Conservation (phyloP, 139 green algal genomes). For the Coelastrella sp. region DNA sequence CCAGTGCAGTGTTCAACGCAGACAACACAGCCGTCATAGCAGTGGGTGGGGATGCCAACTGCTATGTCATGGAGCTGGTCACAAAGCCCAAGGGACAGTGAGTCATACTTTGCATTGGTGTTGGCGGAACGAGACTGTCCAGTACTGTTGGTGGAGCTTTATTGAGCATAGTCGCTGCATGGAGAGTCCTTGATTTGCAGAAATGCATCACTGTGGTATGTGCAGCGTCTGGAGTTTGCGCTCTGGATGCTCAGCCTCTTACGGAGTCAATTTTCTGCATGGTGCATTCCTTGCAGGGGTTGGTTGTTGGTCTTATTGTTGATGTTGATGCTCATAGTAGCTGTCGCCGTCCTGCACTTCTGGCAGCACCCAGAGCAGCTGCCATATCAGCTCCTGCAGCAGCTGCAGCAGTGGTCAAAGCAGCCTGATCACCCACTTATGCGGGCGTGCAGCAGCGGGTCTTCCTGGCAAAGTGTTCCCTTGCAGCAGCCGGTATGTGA, state of each 20-base stretch:
- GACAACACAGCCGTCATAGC: conserved; percentile 36
- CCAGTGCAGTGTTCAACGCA: conserved; percentile 1
- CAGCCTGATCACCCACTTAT: neutral
- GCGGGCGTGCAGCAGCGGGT: neutral
- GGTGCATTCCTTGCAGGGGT: neutral
- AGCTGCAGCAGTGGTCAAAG: conserved; percentile 14
- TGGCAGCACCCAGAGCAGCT: conserved; percentile 11
- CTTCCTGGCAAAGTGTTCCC: neutral
- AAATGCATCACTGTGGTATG: no score
- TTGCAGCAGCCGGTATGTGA: conserved; percentile 23
- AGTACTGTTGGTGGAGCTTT: no score
- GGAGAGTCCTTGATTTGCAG: no score
- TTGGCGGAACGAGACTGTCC: no score
- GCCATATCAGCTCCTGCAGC: conserved; percentile 13
- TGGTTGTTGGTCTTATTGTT: conserved; percentile 18
- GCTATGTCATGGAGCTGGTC: conserved; percentile 42
- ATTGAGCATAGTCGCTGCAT: no score
- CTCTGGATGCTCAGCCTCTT: no score
- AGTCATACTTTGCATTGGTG: neutral
- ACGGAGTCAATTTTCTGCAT: neutral
- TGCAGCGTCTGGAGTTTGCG: no score
- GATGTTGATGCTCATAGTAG: neutral
- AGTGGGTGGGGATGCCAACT: conserved; percentile 52
- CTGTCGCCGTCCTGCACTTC: neutral
- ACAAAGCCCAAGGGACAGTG: neutral